Evolutionary conservation across 345 rosid genomes (phyloP).

Genomic region (Eucalyptus urophylla): DNA sequence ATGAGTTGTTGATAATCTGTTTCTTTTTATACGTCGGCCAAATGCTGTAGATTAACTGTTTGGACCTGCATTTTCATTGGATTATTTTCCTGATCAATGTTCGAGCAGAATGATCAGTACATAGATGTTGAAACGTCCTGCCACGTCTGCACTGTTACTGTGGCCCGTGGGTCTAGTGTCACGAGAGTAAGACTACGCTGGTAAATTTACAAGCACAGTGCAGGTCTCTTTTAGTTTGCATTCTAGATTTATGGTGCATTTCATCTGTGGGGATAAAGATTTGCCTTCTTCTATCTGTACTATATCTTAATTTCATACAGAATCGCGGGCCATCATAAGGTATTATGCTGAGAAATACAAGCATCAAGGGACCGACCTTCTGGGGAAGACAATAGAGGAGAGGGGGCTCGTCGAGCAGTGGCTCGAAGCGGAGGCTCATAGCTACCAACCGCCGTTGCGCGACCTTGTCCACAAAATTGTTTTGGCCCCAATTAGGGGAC

Average conservation of each 20-base stretch:
- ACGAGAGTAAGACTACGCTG: background rate
- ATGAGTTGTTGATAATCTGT: background rate
- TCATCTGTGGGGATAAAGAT: background rate
- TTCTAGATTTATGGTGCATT: background rate
- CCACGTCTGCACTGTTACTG: background rate
- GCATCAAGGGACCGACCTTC: slow-evolving; percentile 28
- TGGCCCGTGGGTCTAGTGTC: background rate
- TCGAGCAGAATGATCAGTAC: background rate
- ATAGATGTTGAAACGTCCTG: background rate
- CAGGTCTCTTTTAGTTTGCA: background rate
- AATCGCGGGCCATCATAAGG: slow-evolving; percentile 63
- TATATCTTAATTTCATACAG: slow-evolving; percentile 3
- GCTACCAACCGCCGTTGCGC: slow-evolving; percentile 38
- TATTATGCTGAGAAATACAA: slow-evolving; percentile 60
- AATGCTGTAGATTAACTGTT: background rate
- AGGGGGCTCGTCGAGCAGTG: slow-evolving; percentile 61
- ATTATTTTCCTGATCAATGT: background rate
- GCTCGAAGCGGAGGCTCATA: slow-evolving; percentile 56
- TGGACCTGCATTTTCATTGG: background rate
- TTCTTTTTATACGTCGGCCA: background rate
- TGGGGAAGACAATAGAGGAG: slow-evolving; percentile 29
- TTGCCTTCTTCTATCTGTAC: background rate
- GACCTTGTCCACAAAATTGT: slow-evolving; percentile 20
- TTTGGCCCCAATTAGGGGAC: slow-evolving; percentile 25
- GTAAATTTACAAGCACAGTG: background rate